Percentiles rank a stretch among this genome's conserved stretches.
Conservation (phyloP, 768 basidiomycete species). For the Russula sp. region DNA sequence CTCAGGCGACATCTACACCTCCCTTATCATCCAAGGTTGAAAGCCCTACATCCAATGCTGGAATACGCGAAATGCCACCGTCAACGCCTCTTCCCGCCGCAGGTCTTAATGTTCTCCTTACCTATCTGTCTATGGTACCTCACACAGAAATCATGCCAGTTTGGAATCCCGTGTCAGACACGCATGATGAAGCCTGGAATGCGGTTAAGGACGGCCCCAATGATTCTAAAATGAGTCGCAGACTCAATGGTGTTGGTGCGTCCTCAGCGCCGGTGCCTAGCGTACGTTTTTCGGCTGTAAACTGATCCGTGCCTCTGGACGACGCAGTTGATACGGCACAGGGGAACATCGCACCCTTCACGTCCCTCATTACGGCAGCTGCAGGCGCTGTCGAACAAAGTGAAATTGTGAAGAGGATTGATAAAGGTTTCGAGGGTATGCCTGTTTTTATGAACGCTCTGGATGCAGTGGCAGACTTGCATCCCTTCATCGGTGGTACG, state of each 20-base stretch:
- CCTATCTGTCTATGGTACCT: background rate
- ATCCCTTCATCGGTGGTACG: constrained; percentile 29
- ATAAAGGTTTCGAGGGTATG: constrained; percentile 26
- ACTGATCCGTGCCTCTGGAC: background rate
- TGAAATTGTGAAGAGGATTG: constrained; percentile 19
- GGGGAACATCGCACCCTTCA: background rate
- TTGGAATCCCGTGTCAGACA: background rate
- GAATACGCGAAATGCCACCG: background rate
- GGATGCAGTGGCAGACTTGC: constrained; percentile 29
- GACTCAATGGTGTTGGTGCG: background rate
- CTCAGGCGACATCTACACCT: background rate
- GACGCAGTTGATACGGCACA: background rate
- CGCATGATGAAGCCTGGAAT: background rate
- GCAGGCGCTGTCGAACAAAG: background rate
- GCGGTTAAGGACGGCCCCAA: background rate
- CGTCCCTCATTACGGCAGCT: background rate
- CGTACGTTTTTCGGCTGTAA: no score
- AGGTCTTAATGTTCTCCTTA: background rate
- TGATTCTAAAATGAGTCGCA: background rate
- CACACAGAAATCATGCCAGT: background rate
- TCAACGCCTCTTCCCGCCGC: background rate
- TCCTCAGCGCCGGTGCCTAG: no score
- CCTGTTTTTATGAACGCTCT: constrained; percentile 28
- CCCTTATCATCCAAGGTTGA: background rate
- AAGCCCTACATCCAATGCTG: background rate